A percentile compares a stretch with the other conserved stretches of the same genome.
Evolutionary conservation across 2,329 filamentous ascomycete genomes (phyloP).

Genomic region (Fusarium praegraminearum): DNA sequence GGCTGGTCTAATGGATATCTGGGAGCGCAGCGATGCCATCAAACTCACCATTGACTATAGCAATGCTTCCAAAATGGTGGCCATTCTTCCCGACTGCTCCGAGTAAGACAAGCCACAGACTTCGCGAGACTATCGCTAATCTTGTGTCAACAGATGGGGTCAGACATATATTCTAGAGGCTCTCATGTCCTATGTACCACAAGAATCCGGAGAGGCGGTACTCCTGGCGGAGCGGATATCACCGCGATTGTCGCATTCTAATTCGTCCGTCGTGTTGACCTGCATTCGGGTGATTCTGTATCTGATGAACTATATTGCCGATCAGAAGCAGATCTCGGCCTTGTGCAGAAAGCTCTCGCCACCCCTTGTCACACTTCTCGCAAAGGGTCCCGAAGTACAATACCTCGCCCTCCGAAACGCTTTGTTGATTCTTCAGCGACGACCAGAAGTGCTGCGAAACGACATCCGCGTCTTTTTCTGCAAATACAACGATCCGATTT

Average conservation of each 20-base stretch:
- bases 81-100: constrained; percentile 95
- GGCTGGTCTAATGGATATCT: constrained; percentile 94
- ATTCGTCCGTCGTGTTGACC: constrained; percentile 95
- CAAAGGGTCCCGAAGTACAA: constrained; percentile 98
- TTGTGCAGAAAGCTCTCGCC: constrained; percentile 94
- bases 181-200: constrained; percentile 96
- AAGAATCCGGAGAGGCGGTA: constrained; percentile 87
- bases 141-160: constrained; percentile 77
- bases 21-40: constrained; percentile 97
- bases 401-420: constrained; percentile 95
- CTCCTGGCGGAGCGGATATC: constrained; percentile 93
- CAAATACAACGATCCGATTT: constrained; percentile 99
- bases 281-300: constrained; percentile 97
- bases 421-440: constrained; percentile 89
- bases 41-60: constrained; percentile 98
- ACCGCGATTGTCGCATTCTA: constrained; percentile 95
- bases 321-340: constrained; percentile 86
- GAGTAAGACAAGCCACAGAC: constrained; percentile 73
- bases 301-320: constrained; percentile 97
- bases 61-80: constrained; percentile 98
- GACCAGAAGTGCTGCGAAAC: constrained; percentile 93
- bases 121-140: constrained; percentile 20
- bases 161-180: constrained; percentile 99
- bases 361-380: constrained; percentile 91
- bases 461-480: constrained; percentile 99